Conservation (phyloP, 2,329 filamentous ascomycete species). For the Fusarium mangiferae region DNA sequence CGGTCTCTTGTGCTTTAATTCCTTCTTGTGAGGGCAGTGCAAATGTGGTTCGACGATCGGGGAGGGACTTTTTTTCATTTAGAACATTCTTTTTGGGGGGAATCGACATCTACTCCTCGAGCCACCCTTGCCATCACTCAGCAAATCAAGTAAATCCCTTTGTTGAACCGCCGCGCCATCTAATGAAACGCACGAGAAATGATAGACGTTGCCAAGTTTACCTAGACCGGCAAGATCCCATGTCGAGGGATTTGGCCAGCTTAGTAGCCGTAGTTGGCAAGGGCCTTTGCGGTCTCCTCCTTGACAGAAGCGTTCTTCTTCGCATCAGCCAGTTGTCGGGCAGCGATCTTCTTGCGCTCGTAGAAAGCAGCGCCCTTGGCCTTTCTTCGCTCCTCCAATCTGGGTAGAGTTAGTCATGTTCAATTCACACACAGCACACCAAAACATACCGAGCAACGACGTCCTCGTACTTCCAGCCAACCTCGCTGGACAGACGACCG, state of each 20-base stretch:
- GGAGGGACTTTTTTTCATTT: conserved; percentile 45
- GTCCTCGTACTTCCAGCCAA: conserved; percentile 99
- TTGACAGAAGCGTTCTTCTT: conserved; percentile 92
- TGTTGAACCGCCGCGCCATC: conserved; percentile 64
- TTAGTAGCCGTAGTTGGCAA: conserved; percentile 94
- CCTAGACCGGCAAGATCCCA: conserved; percentile 43
- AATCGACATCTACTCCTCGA: conserved; percentile 49
- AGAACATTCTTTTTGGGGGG: conserved; percentile 47
- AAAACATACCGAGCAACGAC: conserved; percentile 91
- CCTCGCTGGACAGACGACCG: conserved; percentile 96
- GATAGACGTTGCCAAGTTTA: conserved; percentile 55
- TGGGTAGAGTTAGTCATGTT: conserved; percentile 54
- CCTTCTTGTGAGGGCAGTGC: conserved; percentile 36
- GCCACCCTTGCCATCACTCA: conserved; percentile 57
- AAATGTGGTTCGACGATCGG: conserved; percentile 46
- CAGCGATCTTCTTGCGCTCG: conserved; percentile 98
- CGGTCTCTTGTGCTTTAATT: conserved; percentile 49
- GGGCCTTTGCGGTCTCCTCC: conserved; percentile 86
- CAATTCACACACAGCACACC: not conserved
- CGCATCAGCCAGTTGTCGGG: conserved; percentile 89
- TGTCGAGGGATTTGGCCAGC: conserved; percentile 46
- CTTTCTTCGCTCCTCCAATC: conserved; percentile 99
- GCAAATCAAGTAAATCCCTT: conserved; percentile 62
- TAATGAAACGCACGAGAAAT: conserved; percentile 64
- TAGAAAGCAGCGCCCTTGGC: conserved; percentile 99